phyloP scores from a whole-genome alignment of 176 grass and related monocot species.

The Secale cereale region DNA sequence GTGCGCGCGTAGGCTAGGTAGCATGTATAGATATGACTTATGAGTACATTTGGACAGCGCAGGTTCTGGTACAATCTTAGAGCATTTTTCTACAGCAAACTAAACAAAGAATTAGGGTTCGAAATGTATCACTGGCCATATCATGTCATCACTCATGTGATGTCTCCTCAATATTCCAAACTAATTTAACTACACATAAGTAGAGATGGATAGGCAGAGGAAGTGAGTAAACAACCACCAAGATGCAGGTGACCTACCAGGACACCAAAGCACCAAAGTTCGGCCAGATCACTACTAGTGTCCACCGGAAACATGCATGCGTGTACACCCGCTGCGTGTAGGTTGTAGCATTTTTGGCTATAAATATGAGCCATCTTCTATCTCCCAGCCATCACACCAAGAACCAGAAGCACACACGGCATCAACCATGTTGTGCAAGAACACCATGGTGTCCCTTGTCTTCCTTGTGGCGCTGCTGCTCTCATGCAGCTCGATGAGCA shows the following conservation, averaged over 20 bases:
- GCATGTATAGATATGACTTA: too few relatives aligned
- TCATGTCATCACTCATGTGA: background rate
- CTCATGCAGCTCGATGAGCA: conserved; percentile 15
- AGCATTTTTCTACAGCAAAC: too few relatives aligned
- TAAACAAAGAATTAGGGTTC: background rate
- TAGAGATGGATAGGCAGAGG: background rate
- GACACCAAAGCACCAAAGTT: too few relatives aligned
- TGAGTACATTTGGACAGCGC: too few relatives aligned
- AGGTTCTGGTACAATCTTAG: too few relatives aligned
- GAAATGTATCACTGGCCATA: background rate
- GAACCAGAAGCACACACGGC: background rate
- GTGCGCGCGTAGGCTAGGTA: too few relatives aligned
- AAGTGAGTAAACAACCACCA: background rate
- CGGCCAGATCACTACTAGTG: background rate
- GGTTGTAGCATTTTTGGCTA: too few relatives aligned
- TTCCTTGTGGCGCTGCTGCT: conserved; percentile 24
- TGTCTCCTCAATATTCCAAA: background rate
- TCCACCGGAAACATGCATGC: background rate
- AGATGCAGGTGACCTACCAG: background rate
- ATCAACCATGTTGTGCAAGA: conserved; percentile 11
- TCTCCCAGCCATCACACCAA: background rate
- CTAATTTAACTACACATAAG: background rate
- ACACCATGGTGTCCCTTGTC: background rate
- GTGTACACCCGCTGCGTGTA: background rate
- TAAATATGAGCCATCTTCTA: too few relatives aligned